Percentiles rank a stretch among this genome's conserved stretches.
These are phyloP conservation scores for Cyberlindnera xishuangbannaensis DNA, from an alignment of 805 yeast genomes.

Conservation along the genomic window DNA sequence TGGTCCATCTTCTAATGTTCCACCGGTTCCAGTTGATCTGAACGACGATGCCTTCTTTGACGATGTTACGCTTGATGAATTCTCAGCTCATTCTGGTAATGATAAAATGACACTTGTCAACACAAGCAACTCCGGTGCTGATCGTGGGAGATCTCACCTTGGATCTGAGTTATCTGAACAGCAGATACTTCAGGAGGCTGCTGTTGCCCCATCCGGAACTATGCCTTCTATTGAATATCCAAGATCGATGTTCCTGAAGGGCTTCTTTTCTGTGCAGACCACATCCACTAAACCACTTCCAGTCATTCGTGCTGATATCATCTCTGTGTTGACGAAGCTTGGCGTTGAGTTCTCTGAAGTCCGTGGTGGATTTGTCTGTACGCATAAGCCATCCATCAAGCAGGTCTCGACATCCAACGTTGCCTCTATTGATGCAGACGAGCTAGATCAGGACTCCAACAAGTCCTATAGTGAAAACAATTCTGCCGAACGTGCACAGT, in stretches of 20 bases:
- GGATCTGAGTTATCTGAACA: slow-evolving; percentile 37
- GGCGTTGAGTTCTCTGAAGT: slow-evolving; percentile 85
- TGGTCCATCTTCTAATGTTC: slow-evolving; percentile 14
- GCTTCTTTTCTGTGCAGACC: slow-evolving; percentile 91
- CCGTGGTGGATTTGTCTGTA: slow-evolving; percentile 88
- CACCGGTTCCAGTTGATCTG: slow-evolving; percentile 28
- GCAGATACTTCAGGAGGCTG: slow-evolving; percentile 41
- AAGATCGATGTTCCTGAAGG: slow-evolving; percentile 83
- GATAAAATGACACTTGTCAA: slow-evolving; percentile 17
- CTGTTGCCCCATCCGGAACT: slow-evolving; percentile 60
- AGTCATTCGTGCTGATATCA: slow-evolving; percentile 78
- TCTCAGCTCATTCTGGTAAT: slow-evolving; percentile 19
- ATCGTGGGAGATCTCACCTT: slow-evolving; percentile 6
- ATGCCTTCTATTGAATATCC: slow-evolving; percentile 96
- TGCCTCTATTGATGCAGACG: slow-evolving; percentile 5
- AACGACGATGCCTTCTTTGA: slow-evolving; percentile 43
- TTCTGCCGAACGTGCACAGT: slow-evolving; percentile 4
- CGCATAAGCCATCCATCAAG: slow-evolving; percentile 48
- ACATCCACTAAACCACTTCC: slow-evolving; percentile 91
- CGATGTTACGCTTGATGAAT: slow-evolving; percentile 57
- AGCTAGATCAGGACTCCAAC: slow-evolving; percentile 11
- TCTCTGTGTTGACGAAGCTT: slow-evolving; percentile 65
- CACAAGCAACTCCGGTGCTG: slow-evolving; percentile 14
- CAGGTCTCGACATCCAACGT: slow-evolving; percentile 4
- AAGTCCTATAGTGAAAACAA: slow-evolving; percentile 11